Conservation (phyloP, 805 yeast species). For the Candida alai region DNA sequence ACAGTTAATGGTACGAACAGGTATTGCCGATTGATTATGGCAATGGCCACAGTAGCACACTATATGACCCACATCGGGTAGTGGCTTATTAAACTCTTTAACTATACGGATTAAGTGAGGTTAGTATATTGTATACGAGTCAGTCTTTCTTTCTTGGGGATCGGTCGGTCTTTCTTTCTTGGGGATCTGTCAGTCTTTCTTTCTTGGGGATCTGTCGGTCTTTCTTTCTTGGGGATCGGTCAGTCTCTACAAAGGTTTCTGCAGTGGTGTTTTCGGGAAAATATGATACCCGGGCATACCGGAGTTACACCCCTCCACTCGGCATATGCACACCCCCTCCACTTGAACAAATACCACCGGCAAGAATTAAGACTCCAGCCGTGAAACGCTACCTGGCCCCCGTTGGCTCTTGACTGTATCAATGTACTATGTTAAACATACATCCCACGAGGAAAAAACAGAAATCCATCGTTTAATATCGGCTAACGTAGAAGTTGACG, state of each 20-base stretch:
- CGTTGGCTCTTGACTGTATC: not conserved
- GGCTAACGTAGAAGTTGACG: not conserved
- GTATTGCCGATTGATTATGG: constrained; percentile 51
- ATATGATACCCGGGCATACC: not conserved
- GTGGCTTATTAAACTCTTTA: constrained; percentile 32
- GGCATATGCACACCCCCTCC: too few species aligned
- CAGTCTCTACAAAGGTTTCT: not conserved
- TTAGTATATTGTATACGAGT: too few species aligned
- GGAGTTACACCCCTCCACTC: too few species aligned
- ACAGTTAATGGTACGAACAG: constrained; percentile 50
- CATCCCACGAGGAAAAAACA: constrained; percentile 33
- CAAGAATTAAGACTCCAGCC: too few species aligned
- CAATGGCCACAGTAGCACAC: constrained; percentile 53
- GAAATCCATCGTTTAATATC: constrained; percentile 21
- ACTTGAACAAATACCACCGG: too few species aligned
- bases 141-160: too few species aligned
- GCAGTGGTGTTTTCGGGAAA: not conserved
- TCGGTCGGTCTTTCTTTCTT: too few species aligned
- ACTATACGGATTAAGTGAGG: constrained; percentile 22
- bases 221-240: too few species aligned
- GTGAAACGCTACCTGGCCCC: not conserved
- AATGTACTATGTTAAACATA: constrained; percentile 15
- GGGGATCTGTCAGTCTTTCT: not conserved
- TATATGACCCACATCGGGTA: constrained; percentile 27
- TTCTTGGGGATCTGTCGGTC: not conserved